These are phyloP conservation scores for Lojkania enalia DNA, from an alignment of 2,329 filamentous ascomycete genomes.

Conservation along the genomic window DNA sequence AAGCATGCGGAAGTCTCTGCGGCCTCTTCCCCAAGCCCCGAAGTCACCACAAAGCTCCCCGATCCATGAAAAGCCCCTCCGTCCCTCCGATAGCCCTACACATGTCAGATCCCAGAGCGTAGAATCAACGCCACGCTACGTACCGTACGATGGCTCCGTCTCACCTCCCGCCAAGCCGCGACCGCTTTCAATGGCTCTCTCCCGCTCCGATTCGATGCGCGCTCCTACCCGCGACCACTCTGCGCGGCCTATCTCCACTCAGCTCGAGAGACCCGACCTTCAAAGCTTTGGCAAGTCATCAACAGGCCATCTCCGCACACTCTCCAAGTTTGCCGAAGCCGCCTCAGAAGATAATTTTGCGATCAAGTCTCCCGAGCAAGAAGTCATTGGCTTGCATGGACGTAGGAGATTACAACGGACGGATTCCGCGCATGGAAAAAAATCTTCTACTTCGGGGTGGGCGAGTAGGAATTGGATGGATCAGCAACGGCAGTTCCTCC, in stretches of 20 bases:
- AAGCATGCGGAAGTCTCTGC: slow-evolving; percentile 74
- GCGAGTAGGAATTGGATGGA: slow-evolving; percentile 96
- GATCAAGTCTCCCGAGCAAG: slow-evolving; percentile 75
- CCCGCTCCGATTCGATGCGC: slow-evolving; percentile 43
- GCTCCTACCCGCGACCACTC: slow-evolving; percentile 42
- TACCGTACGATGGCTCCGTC: slow-evolving; percentile 54
- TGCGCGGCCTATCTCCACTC: slow-evolving; percentile 30
- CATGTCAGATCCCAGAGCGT: slow-evolving; percentile 46
- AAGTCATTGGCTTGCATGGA: slow-evolving; percentile 85
- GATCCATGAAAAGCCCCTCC: slow-evolving; percentile 29
- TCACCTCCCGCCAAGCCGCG: slow-evolving; percentile 48
- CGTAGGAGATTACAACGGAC: slow-evolving; percentile 79
- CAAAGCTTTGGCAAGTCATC: slow-evolving; percentile 84
- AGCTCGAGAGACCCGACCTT: slow-evolving; percentile 61
- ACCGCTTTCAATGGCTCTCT: slow-evolving; percentile 48
- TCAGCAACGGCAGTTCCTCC: slow-evolving; percentile 91
- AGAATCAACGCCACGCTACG: slow-evolving; percentile 34
- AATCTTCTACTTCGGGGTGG: slow-evolving; percentile 62
- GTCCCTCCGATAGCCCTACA: slow-evolving; percentile 21
- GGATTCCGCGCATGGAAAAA: slow-evolving; percentile 57
- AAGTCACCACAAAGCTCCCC: slow-evolving; percentile 33
- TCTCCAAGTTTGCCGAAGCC: slow-evolving; percentile 80
- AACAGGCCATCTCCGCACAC: slow-evolving; percentile 82
- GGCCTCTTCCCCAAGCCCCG: slow-evolving; percentile 50
- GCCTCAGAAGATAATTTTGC: slow-evolving; percentile 78